Percentiles rank a stretch among this genome's conserved stretches.
These are phyloP conservation scores for Phytophthora sansomeana DNA, from an alignment of 352 stramenopile species.

Conservation along the genomic window DNA sequence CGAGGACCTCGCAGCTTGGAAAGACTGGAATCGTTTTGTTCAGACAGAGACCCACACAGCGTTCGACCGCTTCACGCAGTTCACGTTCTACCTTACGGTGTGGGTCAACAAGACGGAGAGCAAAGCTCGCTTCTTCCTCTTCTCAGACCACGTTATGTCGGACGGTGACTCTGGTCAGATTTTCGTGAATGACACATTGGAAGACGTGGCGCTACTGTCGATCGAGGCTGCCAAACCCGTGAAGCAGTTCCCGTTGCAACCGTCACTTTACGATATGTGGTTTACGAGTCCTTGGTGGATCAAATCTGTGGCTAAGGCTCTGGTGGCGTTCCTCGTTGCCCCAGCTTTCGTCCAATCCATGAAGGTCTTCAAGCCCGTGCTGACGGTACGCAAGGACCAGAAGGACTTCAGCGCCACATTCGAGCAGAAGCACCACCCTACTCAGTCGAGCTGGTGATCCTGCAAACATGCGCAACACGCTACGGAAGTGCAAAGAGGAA, in stretches of 20 bases:
- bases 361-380: slow-evolving; percentile 54
- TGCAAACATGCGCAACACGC: slow-evolving; percentile 49
- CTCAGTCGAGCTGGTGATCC: slow-evolving; percentile 47
- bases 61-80: slow-evolving; percentile 56
- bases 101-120: slow-evolving; percentile 45
- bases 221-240: slow-evolving; percentile 34
- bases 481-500: slow-evolving; percentile 54
- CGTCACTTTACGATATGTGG: slow-evolving; percentile 55
- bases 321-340: slow-evolving; percentile 33
- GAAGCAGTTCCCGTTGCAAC: slow-evolving; percentile 42
- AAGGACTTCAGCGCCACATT: slow-evolving; percentile 47
- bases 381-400: slow-evolving; percentile 52
- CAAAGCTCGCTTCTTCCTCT: slow-evolving; percentile 51
- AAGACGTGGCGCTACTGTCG: slow-evolving; percentile 43
- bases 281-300: slow-evolving; percentile 52
- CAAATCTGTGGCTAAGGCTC: slow-evolving; percentile 36
- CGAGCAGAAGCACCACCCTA: slow-evolving; percentile 45
- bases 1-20: slow-evolving; percentile 28
- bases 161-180: slow-evolving; percentile 55
- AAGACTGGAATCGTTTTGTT: slow-evolving; percentile 50
- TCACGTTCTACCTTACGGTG: slow-evolving; percentile 57
- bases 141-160: slow-evolving; percentile 72
- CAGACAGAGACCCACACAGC: slow-evolving; percentile 36
- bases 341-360: slow-evolving; percentile 51
- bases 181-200: slow-evolving; percentile 58